Evolutionary conservation across 495 filamentous ascomycete species (phyloP).

Genomic region (Evernia prunastri): DNA sequence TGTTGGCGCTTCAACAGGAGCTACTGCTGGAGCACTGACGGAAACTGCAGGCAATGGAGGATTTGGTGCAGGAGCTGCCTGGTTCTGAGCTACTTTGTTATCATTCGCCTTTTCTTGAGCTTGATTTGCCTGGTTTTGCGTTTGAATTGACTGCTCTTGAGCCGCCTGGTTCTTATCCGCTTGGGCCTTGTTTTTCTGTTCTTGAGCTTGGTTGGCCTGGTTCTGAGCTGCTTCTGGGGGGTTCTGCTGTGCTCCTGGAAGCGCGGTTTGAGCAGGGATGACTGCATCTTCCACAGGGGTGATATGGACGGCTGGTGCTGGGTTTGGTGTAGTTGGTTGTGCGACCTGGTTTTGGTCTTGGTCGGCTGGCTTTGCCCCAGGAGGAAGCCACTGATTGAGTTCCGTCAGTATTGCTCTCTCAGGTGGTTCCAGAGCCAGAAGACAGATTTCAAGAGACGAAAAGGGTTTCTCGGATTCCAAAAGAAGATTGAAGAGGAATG

Average conservation of each 20-base stretch:
- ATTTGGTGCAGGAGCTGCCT: slow-evolving; percentile 16
- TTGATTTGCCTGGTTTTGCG: slow-evolving; percentile 4
- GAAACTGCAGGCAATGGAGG: slow-evolving; percentile 2
- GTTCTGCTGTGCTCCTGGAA: background rate
- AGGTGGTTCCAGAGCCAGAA: no score
- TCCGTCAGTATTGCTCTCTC: no score
- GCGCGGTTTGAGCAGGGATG: background rate
- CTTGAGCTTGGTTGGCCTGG: slow-evolving; percentile 4
- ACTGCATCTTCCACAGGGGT: background rate
- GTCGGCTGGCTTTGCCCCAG: slow-evolving; percentile 3
- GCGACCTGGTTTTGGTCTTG: slow-evolving; percentile 3
- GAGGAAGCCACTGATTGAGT: slow-evolving; percentile 24
- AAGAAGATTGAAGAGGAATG: no score
- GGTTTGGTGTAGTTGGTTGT: background rate
- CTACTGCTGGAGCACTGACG: background rate
- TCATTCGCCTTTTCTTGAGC: slow-evolving; percentile 12
- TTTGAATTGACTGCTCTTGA: background rate
- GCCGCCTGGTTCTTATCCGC: background rate
- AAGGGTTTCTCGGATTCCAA: no score
- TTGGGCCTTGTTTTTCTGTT: background rate
- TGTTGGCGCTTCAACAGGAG: slow-evolving; percentile 14
- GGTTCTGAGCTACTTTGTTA: slow-evolving; percentile 8
- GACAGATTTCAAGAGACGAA: no score
- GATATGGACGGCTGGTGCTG: slow-evolving; percentile 6
- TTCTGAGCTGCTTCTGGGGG: background rate